Base-by-base conservation (phyloP, 164 flowering plant genomes). In the Tetrastigma voinierianum region DNA sequence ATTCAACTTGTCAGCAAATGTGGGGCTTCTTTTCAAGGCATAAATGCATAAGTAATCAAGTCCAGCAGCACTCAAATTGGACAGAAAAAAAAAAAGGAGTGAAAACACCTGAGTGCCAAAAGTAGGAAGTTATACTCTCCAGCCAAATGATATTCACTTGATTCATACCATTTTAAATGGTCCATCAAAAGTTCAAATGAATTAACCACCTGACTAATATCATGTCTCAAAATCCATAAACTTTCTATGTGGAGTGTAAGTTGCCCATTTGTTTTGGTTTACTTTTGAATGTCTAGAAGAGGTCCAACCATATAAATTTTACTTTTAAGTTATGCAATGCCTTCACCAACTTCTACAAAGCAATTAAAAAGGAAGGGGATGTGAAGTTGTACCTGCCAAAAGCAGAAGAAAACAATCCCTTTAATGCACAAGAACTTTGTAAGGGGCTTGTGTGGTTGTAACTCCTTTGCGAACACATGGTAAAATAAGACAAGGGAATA, bases 351-450 rank as follows among this genome's bases (percentile, higher is more conserved):
- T 10, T 18, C 0, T 51, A 12, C 5, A 59, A 24, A 46, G 10
- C 23, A 23, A 11, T 20, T 13, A 16, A 3, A 5, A 46, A 13
- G 13, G 10, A 25, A 47, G 1, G n/a, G 56, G 40, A 59, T 21
- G 18, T 40, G 48, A 59, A 51, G 11, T 32, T 10, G 63, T 81
- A 90, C 99, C 99, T 95, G 99, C 99, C 99, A 95, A 70, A 92
- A 95, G 89, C 97, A 86, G 79, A 95, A 90, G 87, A 95, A 95
- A 62, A 95, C 98, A 60, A 92, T 87, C 49, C 99, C 97, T 77
- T 89, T 92, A 78, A 92, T 80, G 85, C 99, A 95, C 82, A 92
- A 47, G 80, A 95, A 95, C 84, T 96, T 96, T 25, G 98, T 69
- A 10, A 96, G 85, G 25, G 99, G 99, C 65, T 88, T 88, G 73